Evolutionary conservation across 1,284 basidiomycete genomes (phyloP).

Genomic region (Boletus holoroseus): DNA sequence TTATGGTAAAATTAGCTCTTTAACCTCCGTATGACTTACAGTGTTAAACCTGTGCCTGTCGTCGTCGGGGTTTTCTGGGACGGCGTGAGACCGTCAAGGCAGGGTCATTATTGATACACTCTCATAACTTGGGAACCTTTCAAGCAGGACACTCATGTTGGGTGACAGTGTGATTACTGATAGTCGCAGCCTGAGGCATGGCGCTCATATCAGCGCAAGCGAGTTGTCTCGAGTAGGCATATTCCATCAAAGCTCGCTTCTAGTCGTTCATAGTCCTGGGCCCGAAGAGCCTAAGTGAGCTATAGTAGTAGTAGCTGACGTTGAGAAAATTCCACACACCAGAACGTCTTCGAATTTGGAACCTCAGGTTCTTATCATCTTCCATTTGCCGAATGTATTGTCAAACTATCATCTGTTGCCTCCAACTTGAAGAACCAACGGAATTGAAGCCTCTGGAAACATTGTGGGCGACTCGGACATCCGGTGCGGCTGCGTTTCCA

Average conservation of each 20-base stretch:
- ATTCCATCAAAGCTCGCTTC: not conserved
- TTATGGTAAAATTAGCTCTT: too few relatives aligned
- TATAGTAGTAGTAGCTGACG: not conserved
- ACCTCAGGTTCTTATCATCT: not conserved
- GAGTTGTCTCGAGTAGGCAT: not conserved
- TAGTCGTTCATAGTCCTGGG: not conserved
- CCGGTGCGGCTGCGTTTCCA: not conserved
- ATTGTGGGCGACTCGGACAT: too few relatives aligned
- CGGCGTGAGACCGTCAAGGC: not conserved
- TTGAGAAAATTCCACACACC: not conserved
- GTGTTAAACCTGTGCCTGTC: too few relatives aligned
- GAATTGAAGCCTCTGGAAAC: too few relatives aligned
- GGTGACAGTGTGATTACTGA: not conserved
- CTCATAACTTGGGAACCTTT: not conserved
- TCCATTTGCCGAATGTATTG: slow-evolving; percentile 2
- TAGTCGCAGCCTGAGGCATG: not conserved
- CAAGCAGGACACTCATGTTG: not conserved
- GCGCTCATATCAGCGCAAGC: too few relatives aligned
- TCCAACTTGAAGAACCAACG: not conserved
- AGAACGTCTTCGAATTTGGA: not conserved
- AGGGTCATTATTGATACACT: not conserved
- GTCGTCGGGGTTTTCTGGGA: too few relatives aligned
- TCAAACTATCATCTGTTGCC: not conserved
- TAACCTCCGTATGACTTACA: too few relatives aligned
- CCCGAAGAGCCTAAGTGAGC: not conserved